phyloP scores from a whole-genome alignment of 2,329 filamentous ascomycete species.

The Acrodontium crateriforme region DNA sequence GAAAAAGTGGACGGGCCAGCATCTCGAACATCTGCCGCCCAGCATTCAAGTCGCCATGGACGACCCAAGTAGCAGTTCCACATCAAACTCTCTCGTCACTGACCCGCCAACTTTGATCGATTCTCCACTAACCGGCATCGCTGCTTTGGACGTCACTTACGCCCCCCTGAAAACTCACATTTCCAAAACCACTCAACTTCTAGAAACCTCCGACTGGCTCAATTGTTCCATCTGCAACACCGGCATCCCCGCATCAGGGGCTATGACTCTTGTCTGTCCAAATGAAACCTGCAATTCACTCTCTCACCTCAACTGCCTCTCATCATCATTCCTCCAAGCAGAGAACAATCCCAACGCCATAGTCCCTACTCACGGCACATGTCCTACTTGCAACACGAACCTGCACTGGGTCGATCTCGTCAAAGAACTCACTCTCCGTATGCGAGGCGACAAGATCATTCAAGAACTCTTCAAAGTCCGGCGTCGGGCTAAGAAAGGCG shows the following conservation, averaged over 20 bases:
- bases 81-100: too few species aligned
- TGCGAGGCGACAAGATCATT: slow-evolving; percentile 56
- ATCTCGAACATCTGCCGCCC: slow-evolving; percentile 33
- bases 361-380: slow-evolving; percentile 54
- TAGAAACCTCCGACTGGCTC: slow-evolving; percentile 24
- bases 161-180: slow-evolving; percentile 34
- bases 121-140: slow-evolving; percentile 23
- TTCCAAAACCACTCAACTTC: slow-evolving; percentile 35
- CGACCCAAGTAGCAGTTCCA: slow-evolving; percentile 6
- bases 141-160: slow-evolving; percentile 41
- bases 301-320: slow-evolving; percentile 45
- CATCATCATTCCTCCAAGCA: slow-evolving; percentile 35
- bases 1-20: slow-evolving; percentile 42
- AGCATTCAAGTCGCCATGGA: slow-evolving; percentile 33
- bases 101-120: not conserved
- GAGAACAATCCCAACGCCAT: slow-evolving; percentile 20
- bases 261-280: slow-evolving; percentile 40
- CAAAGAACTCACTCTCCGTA: slow-evolving; percentile 64
- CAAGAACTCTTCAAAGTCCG: slow-evolving; percentile 47
- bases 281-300: slow-evolving; percentile 32
- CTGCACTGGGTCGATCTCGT: slow-evolving; percentile 66
- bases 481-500: slow-evolving; percentile 8
- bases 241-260: slow-evolving; percentile 22
- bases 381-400: slow-evolving; percentile 51
- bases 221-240: slow-evolving; percentile 38